A percentile compares a stretch with the other conserved stretches of the same genome.
phyloP scores from a whole-genome alignment of 805 yeast species.

The Ascoidea tarda region DNA sequence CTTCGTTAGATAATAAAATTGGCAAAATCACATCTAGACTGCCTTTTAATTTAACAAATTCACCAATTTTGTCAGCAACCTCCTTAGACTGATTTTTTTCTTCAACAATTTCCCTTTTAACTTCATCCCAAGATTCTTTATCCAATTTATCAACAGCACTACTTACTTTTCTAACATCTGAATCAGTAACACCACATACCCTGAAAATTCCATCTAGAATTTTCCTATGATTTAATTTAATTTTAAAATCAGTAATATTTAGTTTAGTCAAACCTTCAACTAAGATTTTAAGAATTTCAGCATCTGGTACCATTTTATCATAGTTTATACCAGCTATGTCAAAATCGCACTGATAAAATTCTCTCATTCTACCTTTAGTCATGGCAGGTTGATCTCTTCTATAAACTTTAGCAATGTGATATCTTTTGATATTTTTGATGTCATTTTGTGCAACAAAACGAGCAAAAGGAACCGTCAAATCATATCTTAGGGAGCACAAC shows the following conservation, averaged over 20 bases:
- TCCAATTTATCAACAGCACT: conserved; percentile 96
- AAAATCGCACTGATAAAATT: conserved; percentile 96
- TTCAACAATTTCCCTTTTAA: conserved; percentile 78
- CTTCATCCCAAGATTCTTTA: conserved; percentile 91
- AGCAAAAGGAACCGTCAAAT: conserved; percentile 96
- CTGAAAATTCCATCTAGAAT: conserved; percentile 91
- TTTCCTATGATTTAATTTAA: conserved; percentile 91
- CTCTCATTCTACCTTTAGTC: conserved; percentile 99
- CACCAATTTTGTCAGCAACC: conserved; percentile 89
- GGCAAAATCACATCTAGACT: conserved; percentile 47
- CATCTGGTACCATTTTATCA: conserved; percentile 93
- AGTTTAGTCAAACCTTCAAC: conserved; percentile 76
- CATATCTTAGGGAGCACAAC: conserved; percentile 87
- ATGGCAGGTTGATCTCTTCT: conserved; percentile 99
- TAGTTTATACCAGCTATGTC: conserved; percentile 81
- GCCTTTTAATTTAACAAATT: conserved; percentile 79
- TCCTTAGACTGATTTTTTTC: conserved; percentile 86
- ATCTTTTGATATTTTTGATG: conserved; percentile 78
- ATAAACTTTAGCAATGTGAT: conserved; percentile 95
- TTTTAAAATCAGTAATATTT: conserved; percentile 80
- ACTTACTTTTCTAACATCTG: conserved; percentile 85
- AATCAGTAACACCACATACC: conserved; percentile 88
- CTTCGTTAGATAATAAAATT: conserved; percentile 40
- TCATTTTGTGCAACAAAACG: conserved; percentile 88
- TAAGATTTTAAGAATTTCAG: conserved; percentile 69